Evolutionary conservation across 768 basidiomycete species (phyloP).

Genomic region (Pulveroboletus sp.): DNA sequence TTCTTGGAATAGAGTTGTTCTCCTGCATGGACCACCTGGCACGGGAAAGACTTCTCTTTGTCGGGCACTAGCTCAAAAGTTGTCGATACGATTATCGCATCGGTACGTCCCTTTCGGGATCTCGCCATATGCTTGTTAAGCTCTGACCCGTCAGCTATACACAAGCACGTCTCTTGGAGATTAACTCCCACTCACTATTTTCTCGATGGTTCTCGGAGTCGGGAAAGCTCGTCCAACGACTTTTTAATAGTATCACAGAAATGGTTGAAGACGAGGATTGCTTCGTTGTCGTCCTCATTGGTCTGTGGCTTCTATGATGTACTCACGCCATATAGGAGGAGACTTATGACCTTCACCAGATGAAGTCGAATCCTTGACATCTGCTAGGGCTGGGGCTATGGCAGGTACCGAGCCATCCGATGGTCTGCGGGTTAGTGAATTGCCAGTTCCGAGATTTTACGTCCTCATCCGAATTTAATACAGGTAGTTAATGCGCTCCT

Average conservation of each 20-base stretch:
- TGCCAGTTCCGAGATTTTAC: neutral
- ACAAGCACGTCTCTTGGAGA: slow-evolving; percentile 85
- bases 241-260: slow-evolving; percentile 86
- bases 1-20: slow-evolving; percentile 91
- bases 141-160: slow-evolving; percentile 55
- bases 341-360: slow-evolving; percentile 43
- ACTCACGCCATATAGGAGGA: slow-evolving; percentile 3
- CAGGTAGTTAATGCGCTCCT: slow-evolving; percentile 97
- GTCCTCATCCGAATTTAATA: neutral
- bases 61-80: slow-evolving; percentile 90
- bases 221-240: slow-evolving; percentile 91
- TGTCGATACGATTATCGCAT: slow-evolving; percentile 84
- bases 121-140: neutral
- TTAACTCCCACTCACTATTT: slow-evolving; percentile 97
- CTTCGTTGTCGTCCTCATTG: slow-evolving; percentile 93
- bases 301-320: slow-evolving; percentile 34
- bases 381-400: slow-evolving; percentile 91
- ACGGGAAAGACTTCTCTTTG: slow-evolving; percentile 97
- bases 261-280: slow-evolving; percentile 87
- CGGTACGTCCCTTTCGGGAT: slow-evolving; percentile 42
- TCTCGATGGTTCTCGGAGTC: slow-evolving; percentile 99
- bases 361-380: slow-evolving; percentile 94
- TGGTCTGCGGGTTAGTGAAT: slow-evolving; percentile 71
- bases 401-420: slow-evolving; percentile 95
- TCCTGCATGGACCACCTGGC: slow-evolving; percentile 95